Conservation (phyloP, 2,329 filamentous ascomycete genomes). For the Aspergillus awamori region DNA sequence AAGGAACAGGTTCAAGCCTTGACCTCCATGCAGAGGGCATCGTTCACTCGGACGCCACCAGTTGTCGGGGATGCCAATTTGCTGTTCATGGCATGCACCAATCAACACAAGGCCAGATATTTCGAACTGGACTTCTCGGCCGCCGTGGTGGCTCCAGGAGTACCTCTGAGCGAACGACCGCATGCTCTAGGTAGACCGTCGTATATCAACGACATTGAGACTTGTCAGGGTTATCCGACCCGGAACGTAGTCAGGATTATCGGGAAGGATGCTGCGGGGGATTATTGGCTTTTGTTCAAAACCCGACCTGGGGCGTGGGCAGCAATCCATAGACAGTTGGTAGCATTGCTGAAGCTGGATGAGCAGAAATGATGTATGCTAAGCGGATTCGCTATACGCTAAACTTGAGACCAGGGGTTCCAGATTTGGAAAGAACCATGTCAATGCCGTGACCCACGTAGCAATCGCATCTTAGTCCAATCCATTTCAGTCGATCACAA, state of each 20-base stretch:
- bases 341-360: neutral
- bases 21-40: constrained; percentile 11
- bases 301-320: constrained; percentile 28
- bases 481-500: no score
- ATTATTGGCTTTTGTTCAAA: constrained; percentile 35
- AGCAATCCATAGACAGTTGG: constrained; percentile 21
- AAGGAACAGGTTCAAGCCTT: constrained; percentile 24
- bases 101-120: constrained; percentile 45
- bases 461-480: neutral
- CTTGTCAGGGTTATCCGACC: constrained; percentile 1
- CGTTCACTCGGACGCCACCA: constrained; percentile 22
- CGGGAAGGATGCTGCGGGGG: constrained; percentile 37
- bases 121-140: constrained; percentile 43
- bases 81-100: constrained; percentile 42
- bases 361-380: neutral
- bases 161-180: constrained; percentile 1
- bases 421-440: neutral
- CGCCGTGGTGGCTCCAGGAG: constrained; percentile 21
- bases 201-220: constrained; percentile 13
- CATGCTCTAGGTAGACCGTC: constrained; percentile 17
- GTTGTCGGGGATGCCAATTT: constrained; percentile 37
- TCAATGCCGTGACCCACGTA: neutral
- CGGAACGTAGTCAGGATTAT: constrained; percentile 28
- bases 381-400: no score
- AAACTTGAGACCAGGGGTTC: no score